A percentile compares a stretch with the other conserved stretches of the same genome.
Evolutionary conservation across 2,329 filamentous ascomycete genomes (phyloP).

Genomic region (Alternaria gansuensis): DNA sequence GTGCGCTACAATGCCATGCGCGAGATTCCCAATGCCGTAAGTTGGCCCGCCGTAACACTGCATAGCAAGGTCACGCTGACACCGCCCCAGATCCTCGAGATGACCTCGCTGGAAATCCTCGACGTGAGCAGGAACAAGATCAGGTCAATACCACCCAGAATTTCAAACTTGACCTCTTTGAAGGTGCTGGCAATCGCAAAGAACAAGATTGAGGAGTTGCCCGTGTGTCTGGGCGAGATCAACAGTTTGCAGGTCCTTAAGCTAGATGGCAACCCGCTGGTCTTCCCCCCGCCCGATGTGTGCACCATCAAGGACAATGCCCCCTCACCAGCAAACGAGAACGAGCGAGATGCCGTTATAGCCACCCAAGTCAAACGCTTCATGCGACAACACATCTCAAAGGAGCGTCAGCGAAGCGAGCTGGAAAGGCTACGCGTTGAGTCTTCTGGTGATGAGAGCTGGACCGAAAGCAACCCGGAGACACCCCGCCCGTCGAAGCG

Average conservation of each 20-base stretch:
- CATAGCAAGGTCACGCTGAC: conserved; percentile 19
- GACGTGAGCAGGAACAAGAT: conserved; percentile 92
- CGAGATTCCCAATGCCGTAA: conserved; percentile 71
- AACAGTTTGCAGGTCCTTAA: conserved; percentile 87
- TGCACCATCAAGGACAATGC: conserved; percentile 54
- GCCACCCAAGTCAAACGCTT: conserved; percentile 69
- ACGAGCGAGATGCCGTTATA: conserved; percentile 67
- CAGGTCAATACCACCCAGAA: conserved; percentile 76
- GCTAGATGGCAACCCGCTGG: conserved; percentile 85
- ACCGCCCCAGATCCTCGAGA: conserved; percentile 76
- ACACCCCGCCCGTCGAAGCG: conserved; percentile 75
- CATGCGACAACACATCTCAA: conserved; percentile 58
- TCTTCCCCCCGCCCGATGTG: conserved; percentile 70
- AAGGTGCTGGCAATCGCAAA: conserved; percentile 89
- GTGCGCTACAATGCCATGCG: conserved; percentile 78
- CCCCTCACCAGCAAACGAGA: conserved; percentile 62
- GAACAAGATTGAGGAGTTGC: conserved; percentile 86
- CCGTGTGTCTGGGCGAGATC: conserved; percentile 87
- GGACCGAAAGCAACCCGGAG: conserved; percentile 73
- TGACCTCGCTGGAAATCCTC: conserved; percentile 88
- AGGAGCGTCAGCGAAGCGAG: conserved; percentile 46
- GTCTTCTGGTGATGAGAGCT: conserved; percentile 59
- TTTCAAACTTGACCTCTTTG: conserved; percentile 81
- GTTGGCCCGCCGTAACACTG: conserved; percentile 41
- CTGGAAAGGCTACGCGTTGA: conserved; percentile 53